Conservation (phyloP, 2,329 filamentous ascomycete genomes). For the Aspergillus japonicus region DNA sequence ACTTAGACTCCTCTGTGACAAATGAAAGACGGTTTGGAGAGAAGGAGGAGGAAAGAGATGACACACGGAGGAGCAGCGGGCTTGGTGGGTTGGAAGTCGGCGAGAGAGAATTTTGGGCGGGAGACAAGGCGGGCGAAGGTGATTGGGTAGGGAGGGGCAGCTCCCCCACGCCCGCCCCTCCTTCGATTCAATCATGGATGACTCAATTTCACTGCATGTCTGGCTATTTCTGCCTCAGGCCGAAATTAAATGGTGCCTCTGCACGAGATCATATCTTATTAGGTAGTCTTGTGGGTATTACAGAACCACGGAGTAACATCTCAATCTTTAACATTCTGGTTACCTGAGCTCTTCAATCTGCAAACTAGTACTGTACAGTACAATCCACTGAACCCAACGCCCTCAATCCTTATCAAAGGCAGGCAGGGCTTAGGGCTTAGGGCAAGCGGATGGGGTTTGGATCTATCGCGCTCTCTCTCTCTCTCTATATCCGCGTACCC, state of each 20-base stretch:
- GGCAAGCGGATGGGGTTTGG: slow-evolving; percentile 29
- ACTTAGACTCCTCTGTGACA: slow-evolving; percentile 9
- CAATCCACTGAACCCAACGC: neutral
- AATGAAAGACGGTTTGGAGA: slow-evolving; percentile 10
- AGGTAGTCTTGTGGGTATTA: neutral
- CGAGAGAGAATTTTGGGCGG: slow-evolving; percentile 37
- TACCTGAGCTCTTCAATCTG: neutral
- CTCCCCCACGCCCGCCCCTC: slow-evolving; percentile 5
- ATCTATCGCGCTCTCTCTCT: slow-evolving; percentile 23
- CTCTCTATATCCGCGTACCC: neutral
- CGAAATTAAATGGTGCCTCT: neutral
- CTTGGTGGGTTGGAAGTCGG: slow-evolving; percentile 22
- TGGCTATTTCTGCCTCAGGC: neutral
- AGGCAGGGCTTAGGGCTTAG: slow-evolving; percentile 38
- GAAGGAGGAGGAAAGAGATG: slow-evolving; percentile 9
- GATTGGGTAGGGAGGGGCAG: slow-evolving; percentile 26
- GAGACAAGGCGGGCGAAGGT: slow-evolving; percentile 24
- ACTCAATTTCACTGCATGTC: neutral
- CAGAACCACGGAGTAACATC: neutral
- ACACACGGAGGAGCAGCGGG: slow-evolving; percentile 2
- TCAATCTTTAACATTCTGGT: neutral
- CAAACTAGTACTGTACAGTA: neutral
- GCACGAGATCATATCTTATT: neutral
- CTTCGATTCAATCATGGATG: neutral
- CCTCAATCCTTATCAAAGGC: neutral